Conservation (phyloP, 805 yeast species). For the Nadsonia fulvescens region DNA sequence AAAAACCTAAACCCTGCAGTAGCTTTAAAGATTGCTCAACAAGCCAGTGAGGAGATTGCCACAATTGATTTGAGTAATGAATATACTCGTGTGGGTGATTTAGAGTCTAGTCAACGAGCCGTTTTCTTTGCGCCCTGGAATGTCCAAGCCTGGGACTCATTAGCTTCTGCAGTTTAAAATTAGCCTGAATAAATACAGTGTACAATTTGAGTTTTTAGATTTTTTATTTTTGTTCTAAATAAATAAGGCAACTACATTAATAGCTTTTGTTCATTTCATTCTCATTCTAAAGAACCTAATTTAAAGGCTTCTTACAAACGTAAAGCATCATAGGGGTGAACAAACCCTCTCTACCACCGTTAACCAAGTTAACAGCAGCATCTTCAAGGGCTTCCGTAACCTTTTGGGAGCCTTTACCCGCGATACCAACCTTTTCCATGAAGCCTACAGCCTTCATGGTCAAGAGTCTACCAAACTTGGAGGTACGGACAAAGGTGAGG, state of each 20-base stretch:
- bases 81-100: constrained; percentile 25
- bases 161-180: constrained; percentile 3
- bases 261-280: no score
- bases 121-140: constrained; percentile 44
- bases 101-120: constrained; percentile 48
- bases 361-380: constrained; percentile 89
- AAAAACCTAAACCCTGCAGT: constrained; percentile 32
- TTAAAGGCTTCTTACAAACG: constrained; percentile 64
- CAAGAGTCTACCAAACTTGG: constrained; percentile 65
- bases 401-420: constrained; percentile 81
- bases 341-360: constrained; percentile 75
- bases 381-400: constrained; percentile 90
- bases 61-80: constrained; percentile 34
- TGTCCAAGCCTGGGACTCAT: constrained; percentile 16
- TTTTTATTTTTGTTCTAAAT: no score
- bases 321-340: constrained; percentile 98
- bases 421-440: constrained; percentile 73
- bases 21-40: constrained; percentile 39
- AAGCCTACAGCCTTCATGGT: constrained; percentile 66
- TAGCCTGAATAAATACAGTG: no score
- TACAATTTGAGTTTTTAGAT: constrained; percentile 8
- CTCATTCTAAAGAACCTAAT: no score
- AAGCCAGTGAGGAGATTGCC: constrained; percentile 27
- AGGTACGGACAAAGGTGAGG: constrained; percentile 76
- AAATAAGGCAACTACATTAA: no score